Percentiles rank a stretch among this genome's conserved stretches.
Conservation (phyloP, 2,329 filamentous ascomycete species). For the Exserohilum turcica region DNA sequence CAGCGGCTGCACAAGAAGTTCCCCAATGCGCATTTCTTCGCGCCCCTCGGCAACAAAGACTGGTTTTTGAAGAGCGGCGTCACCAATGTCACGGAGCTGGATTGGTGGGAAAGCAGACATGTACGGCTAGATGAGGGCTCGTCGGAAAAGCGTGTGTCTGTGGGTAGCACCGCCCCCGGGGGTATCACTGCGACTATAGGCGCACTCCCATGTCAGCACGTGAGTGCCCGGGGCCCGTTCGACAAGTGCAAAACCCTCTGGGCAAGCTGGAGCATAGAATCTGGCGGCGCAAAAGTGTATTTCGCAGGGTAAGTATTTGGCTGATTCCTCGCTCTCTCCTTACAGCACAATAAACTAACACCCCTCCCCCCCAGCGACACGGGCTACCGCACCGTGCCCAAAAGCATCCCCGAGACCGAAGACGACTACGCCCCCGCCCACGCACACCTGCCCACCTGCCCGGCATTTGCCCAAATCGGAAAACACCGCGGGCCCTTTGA, state of each 20-base stretch:
- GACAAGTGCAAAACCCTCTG: constrained; percentile 81
- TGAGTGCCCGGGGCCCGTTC: constrained; percentile 68
- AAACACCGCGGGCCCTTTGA: constrained; percentile 82
- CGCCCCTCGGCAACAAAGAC: constrained; percentile 77
- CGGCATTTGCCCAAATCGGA: constrained; percentile 85
- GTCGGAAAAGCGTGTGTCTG: constrained; percentile 7
- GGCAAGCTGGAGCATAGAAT: constrained; percentile 82
- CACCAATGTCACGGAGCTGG: constrained; percentile 79
- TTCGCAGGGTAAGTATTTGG: constrained; percentile 66
- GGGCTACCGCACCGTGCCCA: constrained; percentile 80
- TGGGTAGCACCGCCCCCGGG: no score
- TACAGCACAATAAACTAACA: constrained; percentile 21
- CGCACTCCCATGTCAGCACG: constrained; percentile 85
- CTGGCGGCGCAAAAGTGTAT: constrained; percentile 77
- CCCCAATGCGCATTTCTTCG: constrained; percentile 84
- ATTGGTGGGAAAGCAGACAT: constrained; percentile 91
- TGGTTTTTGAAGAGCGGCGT: constrained; percentile 80
- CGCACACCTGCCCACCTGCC: constrained; percentile 69
- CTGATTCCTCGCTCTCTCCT: background rate
- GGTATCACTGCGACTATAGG: constrained; percentile 72
- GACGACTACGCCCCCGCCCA: constrained; percentile 76
- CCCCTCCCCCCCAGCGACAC: constrained; percentile 68
- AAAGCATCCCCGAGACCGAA: constrained; percentile 59
- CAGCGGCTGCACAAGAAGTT: constrained; percentile 71
- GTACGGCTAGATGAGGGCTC: constrained; percentile 61